These are phyloP conservation scores for Tolypocladium ophioglossoides DNA, from an alignment of 2,329 filamentous ascomycete genomes.

Conservation along the genomic window DNA sequence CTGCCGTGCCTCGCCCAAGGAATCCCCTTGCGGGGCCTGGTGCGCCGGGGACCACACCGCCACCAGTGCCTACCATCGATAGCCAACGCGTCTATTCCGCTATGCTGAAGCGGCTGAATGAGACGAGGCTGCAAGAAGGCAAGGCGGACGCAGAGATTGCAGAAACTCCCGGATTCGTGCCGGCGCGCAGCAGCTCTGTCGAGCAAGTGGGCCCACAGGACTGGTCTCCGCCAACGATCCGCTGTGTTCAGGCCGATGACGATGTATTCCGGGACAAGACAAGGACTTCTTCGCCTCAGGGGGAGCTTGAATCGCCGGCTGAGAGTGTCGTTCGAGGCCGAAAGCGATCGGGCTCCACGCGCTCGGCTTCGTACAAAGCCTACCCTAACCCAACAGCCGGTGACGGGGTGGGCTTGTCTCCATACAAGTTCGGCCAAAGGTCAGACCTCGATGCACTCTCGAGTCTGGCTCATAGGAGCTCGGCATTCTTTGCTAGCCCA, in stretches of 20 bases:
- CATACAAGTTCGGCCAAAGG: background rate
- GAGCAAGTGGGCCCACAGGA: constrained; percentile 3
- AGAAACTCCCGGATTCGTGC: constrained; percentile 2
- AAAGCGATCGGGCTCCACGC: background rate
- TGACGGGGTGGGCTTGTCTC: constrained; percentile 4
- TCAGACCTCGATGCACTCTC: constrained; percentile 12
- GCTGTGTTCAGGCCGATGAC: constrained; percentile 21
- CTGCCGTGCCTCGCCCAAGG: constrained; percentile 18
- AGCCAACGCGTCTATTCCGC: constrained; percentile 53
- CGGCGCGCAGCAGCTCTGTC: constrained; percentile 7
- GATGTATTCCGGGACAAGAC: constrained; percentile 16
- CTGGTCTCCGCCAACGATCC: constrained; percentile 19
- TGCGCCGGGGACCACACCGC: background rate
- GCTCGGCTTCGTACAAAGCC: constrained; percentile 1
- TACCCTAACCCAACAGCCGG: constrained; percentile 6
- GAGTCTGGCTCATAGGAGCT: constrained; percentile 29
- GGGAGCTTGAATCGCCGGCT: background rate
- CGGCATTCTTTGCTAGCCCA: constrained; percentile 42
- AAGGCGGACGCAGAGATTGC: background rate
- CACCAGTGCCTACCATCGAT: constrained; percentile 25
- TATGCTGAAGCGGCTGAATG: constrained; percentile 45
- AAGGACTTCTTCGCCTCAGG: background rate
- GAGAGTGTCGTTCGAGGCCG: background rate
- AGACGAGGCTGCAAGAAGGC: constrained; percentile 18
- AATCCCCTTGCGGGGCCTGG: background rate